These are phyloP conservation scores for Dictyostelium brefeldianum DNA, from an alignment of 78 protist species.

Conservation along the genomic window DNA sequence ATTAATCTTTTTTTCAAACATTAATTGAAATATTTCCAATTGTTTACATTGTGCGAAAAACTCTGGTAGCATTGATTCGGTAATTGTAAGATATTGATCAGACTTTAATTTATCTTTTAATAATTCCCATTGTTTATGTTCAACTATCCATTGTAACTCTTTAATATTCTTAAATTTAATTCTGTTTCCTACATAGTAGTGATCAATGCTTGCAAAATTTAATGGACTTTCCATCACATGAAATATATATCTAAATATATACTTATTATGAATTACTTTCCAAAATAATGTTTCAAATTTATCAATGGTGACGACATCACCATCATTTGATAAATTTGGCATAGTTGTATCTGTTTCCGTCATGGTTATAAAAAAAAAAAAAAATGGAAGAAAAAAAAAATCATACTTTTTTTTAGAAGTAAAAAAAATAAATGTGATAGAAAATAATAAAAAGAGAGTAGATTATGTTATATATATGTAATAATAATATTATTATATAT, in stretches of 20 bases:
- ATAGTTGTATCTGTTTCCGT: no score
- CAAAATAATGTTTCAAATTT: neutral
- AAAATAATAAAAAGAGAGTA: no score
- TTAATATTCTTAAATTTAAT: constrained; percentile 11
- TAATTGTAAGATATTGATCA: neutral
- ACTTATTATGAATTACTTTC: neutral
- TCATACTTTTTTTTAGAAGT: no score
- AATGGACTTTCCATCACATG: neutral
- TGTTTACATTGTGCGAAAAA: neutral
- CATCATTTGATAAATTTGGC: no score
- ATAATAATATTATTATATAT: no score
- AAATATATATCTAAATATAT: neutral
- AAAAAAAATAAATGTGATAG: no score
- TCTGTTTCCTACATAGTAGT: neutral
- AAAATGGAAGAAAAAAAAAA: no score
- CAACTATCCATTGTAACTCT: constrained; percentile 1
- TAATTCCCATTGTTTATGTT: neutral
- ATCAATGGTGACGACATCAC: no score
- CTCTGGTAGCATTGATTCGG: neutral
- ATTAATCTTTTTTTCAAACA: neutral
- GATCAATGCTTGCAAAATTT: neutral
- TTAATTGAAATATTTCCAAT: neutral
- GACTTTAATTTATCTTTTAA: constrained; percentile 1
- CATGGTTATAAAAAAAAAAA: no score
- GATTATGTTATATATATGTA: no score